Percentiles rank a stretch among this genome's conserved stretches.
Conservation (phyloP, 2,329 filamentous ascomycete species). For the Fusarium nygamai region DNA sequence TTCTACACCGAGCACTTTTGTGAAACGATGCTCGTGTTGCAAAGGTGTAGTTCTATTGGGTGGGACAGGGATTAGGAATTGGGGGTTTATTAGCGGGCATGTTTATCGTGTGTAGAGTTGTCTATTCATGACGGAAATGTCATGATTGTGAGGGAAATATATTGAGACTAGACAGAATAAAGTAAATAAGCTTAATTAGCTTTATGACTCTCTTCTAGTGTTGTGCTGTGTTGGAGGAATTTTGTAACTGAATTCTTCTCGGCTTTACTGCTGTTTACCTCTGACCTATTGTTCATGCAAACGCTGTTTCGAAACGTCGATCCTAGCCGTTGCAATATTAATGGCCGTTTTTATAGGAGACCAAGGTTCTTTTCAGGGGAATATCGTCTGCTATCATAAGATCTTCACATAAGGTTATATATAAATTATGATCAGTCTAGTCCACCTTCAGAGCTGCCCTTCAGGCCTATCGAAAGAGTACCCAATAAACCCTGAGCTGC, state of each 20-base stretch:
- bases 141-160: neutral
- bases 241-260: neutral
- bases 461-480: neutral
- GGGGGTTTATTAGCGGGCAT: conserved; percentile 15
- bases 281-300: neutral
- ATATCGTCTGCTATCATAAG: neutral
- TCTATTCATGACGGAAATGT: neutral
- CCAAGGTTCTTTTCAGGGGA: neutral
- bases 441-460: neutral
- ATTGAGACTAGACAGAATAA: neutral
- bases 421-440: neutral
- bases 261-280: neutral
- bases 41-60: conserved; percentile 32
- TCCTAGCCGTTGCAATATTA: neutral
- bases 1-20: conserved; percentile 21
- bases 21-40: conserved; percentile 26
- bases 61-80: neutral
- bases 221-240: neutral
- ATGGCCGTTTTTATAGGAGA: neutral
- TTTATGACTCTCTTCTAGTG: neutral
- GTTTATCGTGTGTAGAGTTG: conserved; percentile 11
- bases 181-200: neutral
- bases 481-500: neutral
- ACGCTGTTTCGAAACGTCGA: neutral
- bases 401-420: neutral